Evolutionary conservation across 352 stramenopile genomes (phyloP), one percentile per base, ranked within the genome.

Genomic region (Globisporangium camurandrum): DNA sequence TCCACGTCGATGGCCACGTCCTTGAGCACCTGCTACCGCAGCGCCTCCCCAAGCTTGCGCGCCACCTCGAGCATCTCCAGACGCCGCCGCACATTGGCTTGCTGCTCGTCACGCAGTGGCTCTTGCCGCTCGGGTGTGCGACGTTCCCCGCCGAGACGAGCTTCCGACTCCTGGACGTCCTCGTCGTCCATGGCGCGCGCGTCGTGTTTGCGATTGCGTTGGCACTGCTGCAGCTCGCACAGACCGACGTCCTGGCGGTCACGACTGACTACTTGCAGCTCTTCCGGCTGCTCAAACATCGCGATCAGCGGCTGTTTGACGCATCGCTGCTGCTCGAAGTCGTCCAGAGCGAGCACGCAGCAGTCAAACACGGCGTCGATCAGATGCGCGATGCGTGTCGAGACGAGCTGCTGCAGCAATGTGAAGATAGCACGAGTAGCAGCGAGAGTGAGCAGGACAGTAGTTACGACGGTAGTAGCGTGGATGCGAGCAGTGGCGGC

Each of bases 181-280:
- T 88, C 16, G 54, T 88, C 36, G 68, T 71, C 23, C 71, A 86
- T 53, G 62, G 71, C 24, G 74, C 74, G 0, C 55, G 47, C 17
- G 74, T 71, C 2, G 62, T 85, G 10, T 84, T 88, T 43, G 59
- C 74, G 7, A 52, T 88, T 17, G 67, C 71, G 1, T 61, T 88
- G 12, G 64, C 74, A 1, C 41, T 88, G 9, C 48, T 88, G 22
- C 74, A 71, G 6, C 64, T 86, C 53, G 71, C 69, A 4, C 75
- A 84, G 44, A 59, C 70, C 20, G 64, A 77, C 27, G 40, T 86
- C 10, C 49, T 88, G 24, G 55, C 64, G 3, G 68, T 85, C 42
- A 71, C 63, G n/a, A 59, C 66, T 14, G 77, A 86, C 46, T 86
- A 81, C 54, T 75, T 75, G 52, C 77, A 86, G 49, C 62, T 88